Evolutionary conservation across 495 filamentous ascomycete genomes (phyloP).

Genomic region (Schizothecium vesticola): DNA sequence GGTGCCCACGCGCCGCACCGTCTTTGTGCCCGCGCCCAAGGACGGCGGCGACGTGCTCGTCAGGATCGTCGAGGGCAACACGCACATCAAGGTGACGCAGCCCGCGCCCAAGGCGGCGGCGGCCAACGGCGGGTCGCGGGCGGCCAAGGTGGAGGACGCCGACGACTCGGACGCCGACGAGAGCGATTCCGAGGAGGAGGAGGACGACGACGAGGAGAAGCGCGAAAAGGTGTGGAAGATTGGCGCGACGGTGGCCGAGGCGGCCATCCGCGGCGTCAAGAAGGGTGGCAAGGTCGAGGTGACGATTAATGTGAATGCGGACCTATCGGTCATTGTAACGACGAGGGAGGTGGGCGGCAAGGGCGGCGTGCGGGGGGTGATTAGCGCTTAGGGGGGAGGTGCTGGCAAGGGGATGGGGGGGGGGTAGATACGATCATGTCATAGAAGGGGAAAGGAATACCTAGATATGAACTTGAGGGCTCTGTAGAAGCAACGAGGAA

Average conservation of each 20-base stretch:
- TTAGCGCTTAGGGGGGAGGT: constrained; percentile 30
- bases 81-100: constrained; percentile 86
- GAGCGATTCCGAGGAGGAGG: constrained; percentile 61
- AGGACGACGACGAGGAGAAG: constrained; percentile 81
- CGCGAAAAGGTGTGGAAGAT: constrained; percentile 92
- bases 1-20: constrained; percentile 77
- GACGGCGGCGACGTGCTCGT: constrained; percentile 82
- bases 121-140: constrained; percentile 48
- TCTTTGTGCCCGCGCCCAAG: constrained; percentile 66
- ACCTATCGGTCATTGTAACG: constrained; percentile 71
- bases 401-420: neutral
- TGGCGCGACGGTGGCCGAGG: constrained; percentile 77
- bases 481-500: neutral
- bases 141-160: constrained; percentile 38
- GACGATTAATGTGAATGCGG: constrained; percentile 74
- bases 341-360: constrained; percentile 81
- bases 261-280: constrained; percentile 72
- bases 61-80: constrained; percentile 76
- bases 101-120: constrained; percentile 57
- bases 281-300: constrained; percentile 90
- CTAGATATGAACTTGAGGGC: neutral
- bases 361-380: constrained; percentile 70
- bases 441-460: neutral
- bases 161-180: constrained; percentile 46
- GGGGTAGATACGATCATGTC: neutral